Base-by-base conservation (phyloP, 805 yeast genomes). In the Ogataea ramenticola region DNA sequence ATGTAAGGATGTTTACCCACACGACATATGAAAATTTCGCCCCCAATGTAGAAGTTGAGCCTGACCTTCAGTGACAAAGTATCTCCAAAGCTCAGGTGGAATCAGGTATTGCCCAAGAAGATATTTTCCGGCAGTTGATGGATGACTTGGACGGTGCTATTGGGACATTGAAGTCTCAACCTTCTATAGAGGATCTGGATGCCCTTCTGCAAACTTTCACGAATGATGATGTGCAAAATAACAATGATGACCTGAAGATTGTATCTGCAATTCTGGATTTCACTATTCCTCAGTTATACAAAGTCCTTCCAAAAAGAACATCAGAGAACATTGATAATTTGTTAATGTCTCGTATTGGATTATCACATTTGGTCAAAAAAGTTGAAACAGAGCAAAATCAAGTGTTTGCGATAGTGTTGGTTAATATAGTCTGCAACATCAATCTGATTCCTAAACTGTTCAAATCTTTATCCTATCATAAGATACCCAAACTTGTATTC, bases 281-380 rank as follows among this genome's bases (percentile, higher is more conserved):
- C 21, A 46, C 46, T 2, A 40, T 58, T 19, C 60, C 58, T 1
- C 50, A 54, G 7, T 46, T 53, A 1, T 60, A 55, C 38, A n/a
- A 15, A 2, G 29, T 57, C 15, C 16, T 51, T 10, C 54, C 52
- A 12, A 2, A 24, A 1, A 29, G 42, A 1, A 17, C 44, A 2
- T 42, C 48, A 26, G 8, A 19, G 1, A 19, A 24, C 1, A 22
- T 54, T 0, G 12, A 29, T 12, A 43, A 39, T 9, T 33, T 55
- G 11, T 38, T 60, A n/a, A 35, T 43, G 11, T 47, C 49, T n/a
- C 43, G 57, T 34, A 49, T 60, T 1, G 61, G 60, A 0, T 4
- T 61, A 2, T 53, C 56, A 4, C 60, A 56, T 17, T 34, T 57
- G 12, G 45, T 51, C n/a, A 17, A 16, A 11, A 26, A 16, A 17